Evolutionary conservation across 1,284 basidiomycete genomes (phyloP).

Genomic region (Papiliotrema flavescens): DNA sequence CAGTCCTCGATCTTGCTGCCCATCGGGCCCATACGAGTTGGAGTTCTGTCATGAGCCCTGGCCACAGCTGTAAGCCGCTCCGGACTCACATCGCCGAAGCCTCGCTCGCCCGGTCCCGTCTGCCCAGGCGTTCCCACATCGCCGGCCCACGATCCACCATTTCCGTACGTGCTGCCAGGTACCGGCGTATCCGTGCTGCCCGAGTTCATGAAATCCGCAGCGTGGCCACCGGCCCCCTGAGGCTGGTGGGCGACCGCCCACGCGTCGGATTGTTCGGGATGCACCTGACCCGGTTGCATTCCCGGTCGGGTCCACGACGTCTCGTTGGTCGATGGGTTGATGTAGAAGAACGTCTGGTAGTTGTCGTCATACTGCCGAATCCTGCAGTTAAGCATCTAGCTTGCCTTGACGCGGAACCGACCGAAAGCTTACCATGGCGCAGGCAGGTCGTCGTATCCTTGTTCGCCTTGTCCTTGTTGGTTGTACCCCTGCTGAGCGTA

Average conservation of each 20-base stretch:
- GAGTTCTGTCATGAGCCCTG: not conserved
- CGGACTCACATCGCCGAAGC: too few relatives aligned
- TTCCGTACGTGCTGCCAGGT: not conserved
- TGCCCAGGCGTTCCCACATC: not conserved
- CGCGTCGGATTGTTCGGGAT: conserved; percentile 31
- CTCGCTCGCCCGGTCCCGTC: not conserved
- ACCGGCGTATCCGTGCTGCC: conserved; percentile 14
- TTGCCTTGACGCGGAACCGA: not conserved
- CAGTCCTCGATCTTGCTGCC: not conserved
- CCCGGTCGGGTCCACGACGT: conserved; percentile 37
- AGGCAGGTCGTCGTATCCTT: too few relatives aligned
- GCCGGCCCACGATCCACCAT: not conserved
- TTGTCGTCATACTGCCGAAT: conserved; percentile 32
- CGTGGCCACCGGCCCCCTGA: conserved; percentile 7
- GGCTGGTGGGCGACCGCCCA: not conserved
- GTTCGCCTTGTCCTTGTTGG: too few relatives aligned
- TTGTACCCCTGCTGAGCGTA: too few relatives aligned
- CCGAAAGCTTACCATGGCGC: too few relatives aligned
- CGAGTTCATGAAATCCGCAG: conserved; percentile 17
- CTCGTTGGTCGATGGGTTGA: conserved; percentile 38
- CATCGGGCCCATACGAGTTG: not conserved
- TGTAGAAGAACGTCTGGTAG: conserved; percentile 32
- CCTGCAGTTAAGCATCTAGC: conserved; percentile 20
- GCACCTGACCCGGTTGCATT: conserved; percentile 22
- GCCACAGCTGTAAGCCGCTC: too few relatives aligned